A percentile compares a stretch with the other conserved stretches of the same genome.
These are phyloP conservation scores for Laguncularia racemosa DNA, from an alignment of 345 rosid genomes.

Conservation along the genomic window DNA sequence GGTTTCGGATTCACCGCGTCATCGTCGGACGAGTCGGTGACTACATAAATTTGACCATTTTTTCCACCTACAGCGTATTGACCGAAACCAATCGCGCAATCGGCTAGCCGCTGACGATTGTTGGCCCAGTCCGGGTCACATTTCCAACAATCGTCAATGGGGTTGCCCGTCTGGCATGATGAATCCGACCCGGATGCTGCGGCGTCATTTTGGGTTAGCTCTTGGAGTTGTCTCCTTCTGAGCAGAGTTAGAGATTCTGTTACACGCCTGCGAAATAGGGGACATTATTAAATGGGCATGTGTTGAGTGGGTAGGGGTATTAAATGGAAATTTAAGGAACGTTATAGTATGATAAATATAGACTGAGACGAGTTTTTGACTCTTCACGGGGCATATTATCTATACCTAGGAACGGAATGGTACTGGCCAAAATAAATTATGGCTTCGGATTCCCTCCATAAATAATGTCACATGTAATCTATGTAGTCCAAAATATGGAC, in stretches of 20 bases:
- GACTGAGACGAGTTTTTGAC: no score
- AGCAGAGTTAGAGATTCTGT: slow-evolving; percentile 52
- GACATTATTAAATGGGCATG: background rate
- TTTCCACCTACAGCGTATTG: slow-evolving; percentile 91
- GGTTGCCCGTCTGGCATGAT: slow-evolving; percentile 78
- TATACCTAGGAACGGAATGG: no score
- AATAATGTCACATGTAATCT: no score
- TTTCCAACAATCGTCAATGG: slow-evolving; percentile 98
- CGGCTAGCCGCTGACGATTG: slow-evolving; percentile 83
- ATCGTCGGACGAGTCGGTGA: slow-evolving; percentile 81
- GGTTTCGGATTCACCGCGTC: slow-evolving; percentile 78
- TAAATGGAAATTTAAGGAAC: no score
- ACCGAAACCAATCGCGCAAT: slow-evolving; percentile 92
- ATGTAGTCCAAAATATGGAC: no score
- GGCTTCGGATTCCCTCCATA: no score
- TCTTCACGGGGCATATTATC: no score
- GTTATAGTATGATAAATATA: no score
- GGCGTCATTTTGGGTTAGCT: slow-evolving; percentile 28
- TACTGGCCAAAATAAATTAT: no score
- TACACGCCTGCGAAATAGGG: slow-evolving; percentile 43
- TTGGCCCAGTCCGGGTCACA: slow-evolving; percentile 95
- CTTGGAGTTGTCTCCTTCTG: slow-evolving; percentile 49
- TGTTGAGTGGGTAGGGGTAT: no score
- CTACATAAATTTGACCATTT: slow-evolving; percentile 76
- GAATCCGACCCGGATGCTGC: slow-evolving; percentile 20